These are phyloP conservation scores for Passalora sequoiae DNA, from an alignment of 2,329 filamentous ascomycete species.

Conservation along the genomic window DNA sequence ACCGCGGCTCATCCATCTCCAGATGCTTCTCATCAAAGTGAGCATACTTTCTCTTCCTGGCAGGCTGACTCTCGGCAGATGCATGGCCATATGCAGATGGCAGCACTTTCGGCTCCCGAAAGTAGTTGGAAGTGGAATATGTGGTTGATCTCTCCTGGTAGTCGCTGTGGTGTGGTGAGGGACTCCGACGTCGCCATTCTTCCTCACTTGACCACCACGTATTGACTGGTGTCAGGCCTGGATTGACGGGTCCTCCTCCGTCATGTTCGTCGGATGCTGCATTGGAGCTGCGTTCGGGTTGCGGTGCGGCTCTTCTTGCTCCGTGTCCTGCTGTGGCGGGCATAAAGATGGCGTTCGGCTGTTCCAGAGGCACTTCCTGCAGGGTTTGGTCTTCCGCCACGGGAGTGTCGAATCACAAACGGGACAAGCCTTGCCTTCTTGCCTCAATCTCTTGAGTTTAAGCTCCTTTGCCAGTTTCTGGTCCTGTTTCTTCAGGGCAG, in stretches of 20 bases:
- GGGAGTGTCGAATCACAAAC: no score
- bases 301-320: no score
- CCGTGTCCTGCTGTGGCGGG: background rate
- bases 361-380: no score
- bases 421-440: no score
- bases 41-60: slow-evolving; percentile 12
- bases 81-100: background rate
- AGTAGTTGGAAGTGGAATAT: background rate
- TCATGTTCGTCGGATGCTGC: background rate
- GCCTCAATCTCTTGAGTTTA: no score
- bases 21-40: slow-evolving; percentile 8
- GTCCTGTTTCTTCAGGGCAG: no score
- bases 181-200: background rate
- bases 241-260: background rate
- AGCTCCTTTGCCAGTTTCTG: no score
- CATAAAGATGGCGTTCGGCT: no score
- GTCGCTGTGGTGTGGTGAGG: background rate
- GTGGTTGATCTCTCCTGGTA: background rate
- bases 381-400: no score
- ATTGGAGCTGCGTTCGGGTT: no score
- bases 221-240: background rate
- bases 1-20: slow-evolving; percentile 3
- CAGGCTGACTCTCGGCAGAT: background rate
- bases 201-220: slow-evolving; percentile 1
- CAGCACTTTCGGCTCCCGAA: background rate